Base-by-base conservation (phyloP, 2,329 filamentous ascomycete species). In the Aspergillus candidus region DNA sequence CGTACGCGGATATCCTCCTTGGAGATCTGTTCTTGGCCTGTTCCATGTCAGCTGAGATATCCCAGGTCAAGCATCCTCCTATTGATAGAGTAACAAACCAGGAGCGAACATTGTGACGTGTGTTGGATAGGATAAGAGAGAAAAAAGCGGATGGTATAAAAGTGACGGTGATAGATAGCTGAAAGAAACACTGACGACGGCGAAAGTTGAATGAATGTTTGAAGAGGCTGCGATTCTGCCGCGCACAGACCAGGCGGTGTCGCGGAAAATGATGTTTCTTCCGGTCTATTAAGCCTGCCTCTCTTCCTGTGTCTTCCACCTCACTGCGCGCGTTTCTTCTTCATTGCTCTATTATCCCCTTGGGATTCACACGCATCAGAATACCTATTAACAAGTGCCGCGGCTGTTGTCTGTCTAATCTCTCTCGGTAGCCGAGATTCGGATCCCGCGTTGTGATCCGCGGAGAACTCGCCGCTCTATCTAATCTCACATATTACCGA, bases 1-100 rank as follows among this genome's bases (percentile, higher is more conserved):
- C 37, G 43, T 57, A 72, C 70, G 60, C 63, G 65, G 51, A 73
- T 66, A 57, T 72, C 66, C 59, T 69, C 68, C 57, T 69, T 65
- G 44, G 70, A 72, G 54, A 68, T 58, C 58, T 70, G 68, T 63
- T 72, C 67, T 41, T 65, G 64, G 46, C 65, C 68, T 70, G 41
- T 33, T 35, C 37, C n/a, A 43, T 6, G 34, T 48, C 27, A 40
- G 34, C 35, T 41, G 27, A 14, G 32, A 11, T 29, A 22, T n/a
- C 27, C 12, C 33, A 8, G 2, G 32, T 8, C 2, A 6, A 27
- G 3, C 22, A 27, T 27, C 7, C 22, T 10, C 22, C 8, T 27
- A 8, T 27, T 27, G 6, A 40, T 4, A 40, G 5, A 22, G 11
- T 14, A 13, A 34, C 55, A 47, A 48, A 66, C 62, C 61, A 40